Evolutionary conservation across 805 yeast genomes (phyloP).

Genomic region (Candida corydali): DNA sequence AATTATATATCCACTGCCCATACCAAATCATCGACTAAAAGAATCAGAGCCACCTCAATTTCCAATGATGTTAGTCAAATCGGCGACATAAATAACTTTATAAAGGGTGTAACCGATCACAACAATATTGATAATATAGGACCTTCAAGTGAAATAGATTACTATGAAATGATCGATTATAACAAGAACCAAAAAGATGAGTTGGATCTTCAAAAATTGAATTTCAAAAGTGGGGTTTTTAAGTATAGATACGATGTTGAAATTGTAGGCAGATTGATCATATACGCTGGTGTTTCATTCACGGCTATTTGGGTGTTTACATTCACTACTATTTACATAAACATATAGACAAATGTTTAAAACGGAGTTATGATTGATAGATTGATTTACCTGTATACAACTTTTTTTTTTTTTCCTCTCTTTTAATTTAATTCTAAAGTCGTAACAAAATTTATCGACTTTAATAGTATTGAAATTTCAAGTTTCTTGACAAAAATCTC

Average conservation of each 20-base stretch:
- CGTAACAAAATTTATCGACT: constrained; percentile 1
- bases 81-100: constrained; percentile 21
- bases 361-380: too few species aligned
- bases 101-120: constrained; percentile 22
- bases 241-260: constrained; percentile 68
- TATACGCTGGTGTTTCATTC: constrained; percentile 77
- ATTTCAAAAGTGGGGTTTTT: constrained; percentile 41
- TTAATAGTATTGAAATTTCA: too few species aligned
- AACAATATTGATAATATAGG: constrained; percentile 28
- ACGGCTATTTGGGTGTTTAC: constrained; percentile 47
- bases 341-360: too few species aligned
- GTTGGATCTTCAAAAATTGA: background rate
- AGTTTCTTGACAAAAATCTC: background rate
- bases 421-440: background rate
- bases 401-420: too few species aligned
- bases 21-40: constrained; percentile 25
- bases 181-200: constrained; percentile 4
- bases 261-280: constrained; percentile 68
- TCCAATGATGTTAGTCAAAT: constrained; percentile 27
- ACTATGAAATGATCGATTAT: constrained; percentile 37
- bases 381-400: too few species aligned
- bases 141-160: constrained; percentile 37
- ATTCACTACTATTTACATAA: constrained; percentile 14
- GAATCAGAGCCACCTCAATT: constrained; percentile 36
- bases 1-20: constrained; percentile 37